Conservation (phyloP, 345 rosid genomes). For the Tarenaya hassleriana region DNA sequence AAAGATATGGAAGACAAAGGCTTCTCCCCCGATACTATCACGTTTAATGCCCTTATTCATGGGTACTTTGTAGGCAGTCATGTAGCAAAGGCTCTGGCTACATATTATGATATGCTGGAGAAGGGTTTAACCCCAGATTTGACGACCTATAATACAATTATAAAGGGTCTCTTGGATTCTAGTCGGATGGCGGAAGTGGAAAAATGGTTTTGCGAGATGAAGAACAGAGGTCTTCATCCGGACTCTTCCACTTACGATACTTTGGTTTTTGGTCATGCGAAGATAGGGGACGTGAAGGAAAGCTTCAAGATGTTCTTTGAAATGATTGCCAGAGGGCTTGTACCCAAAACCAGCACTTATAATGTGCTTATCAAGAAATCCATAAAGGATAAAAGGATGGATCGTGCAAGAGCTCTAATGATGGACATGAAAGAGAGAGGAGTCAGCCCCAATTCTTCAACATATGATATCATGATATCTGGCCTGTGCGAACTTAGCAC, state of each 20-base stretch:
- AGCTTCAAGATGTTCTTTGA: slow-evolving; percentile 57
- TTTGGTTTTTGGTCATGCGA: slow-evolving; percentile 60
- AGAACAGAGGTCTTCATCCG: slow-evolving; percentile 47
- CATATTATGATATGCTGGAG: slow-evolving; percentile 47
- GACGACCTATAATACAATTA: slow-evolving; percentile 61
- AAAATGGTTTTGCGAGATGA: slow-evolving; percentile 51
- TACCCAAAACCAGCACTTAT: slow-evolving; percentile 69
- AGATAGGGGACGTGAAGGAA: slow-evolving; percentile 62
- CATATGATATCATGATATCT: slow-evolving; percentile 63
- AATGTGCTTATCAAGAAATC: slow-evolving; percentile 64
- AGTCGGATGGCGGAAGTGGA: slow-evolving; percentile 46
- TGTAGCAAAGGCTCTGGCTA: slow-evolving; percentile 41
- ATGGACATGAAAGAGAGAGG: slow-evolving; percentile 70
- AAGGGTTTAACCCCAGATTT: slow-evolving; percentile 50
- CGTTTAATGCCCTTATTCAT: slow-evolving; percentile 65
- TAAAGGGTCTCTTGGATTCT: slow-evolving; percentile 48
- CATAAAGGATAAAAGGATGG: slow-evolving; percentile 63
- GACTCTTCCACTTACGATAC: slow-evolving; percentile 60
- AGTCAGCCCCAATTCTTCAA: slow-evolving; percentile 53
- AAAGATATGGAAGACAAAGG: slow-evolving; percentile 51
- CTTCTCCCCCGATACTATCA: slow-evolving; percentile 38
- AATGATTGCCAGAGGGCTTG: slow-evolving; percentile 67
- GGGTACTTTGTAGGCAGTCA: slow-evolving; percentile 63
- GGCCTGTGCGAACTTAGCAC: slow-evolving; percentile 62
- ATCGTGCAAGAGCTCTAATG: slow-evolving; percentile 66